Evolutionary conservation across 108 stramenopile species (phyloP).

Genomic region (Cylindrotheca fusiformis): DNA sequence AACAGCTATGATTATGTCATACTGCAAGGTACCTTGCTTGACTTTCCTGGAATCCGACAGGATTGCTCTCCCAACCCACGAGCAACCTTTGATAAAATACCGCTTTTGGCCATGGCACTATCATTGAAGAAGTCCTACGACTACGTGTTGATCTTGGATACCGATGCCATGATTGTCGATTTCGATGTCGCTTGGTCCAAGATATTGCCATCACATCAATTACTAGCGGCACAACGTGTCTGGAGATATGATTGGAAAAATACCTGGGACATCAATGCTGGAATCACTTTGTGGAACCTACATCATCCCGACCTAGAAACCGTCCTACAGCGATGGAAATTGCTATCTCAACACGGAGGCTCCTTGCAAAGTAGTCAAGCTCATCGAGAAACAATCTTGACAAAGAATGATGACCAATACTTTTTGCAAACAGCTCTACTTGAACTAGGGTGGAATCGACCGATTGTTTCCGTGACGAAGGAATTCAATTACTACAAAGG

Average conservation of each 20-base stretch:
- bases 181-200: conserved; percentile 4
- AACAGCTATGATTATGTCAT: conserved; percentile 28
- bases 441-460: background rate
- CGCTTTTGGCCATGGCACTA: conserved; percentile 16
- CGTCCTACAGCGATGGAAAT: conserved; percentile 20
- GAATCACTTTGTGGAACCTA: conserved; percentile 35
- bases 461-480: conserved; percentile 5
- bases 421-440: conserved; percentile 22
- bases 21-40: conserved; percentile 25
- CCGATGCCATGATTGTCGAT: conserved; percentile 41
- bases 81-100: conserved; percentile 38
- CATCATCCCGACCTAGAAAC: conserved; percentile 10
- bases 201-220: background rate
- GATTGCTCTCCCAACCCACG: conserved; percentile 4
- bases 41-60: conserved; percentile 15
- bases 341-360: background rate
- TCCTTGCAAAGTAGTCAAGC: background rate
- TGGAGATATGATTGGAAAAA: conserved; percentile 13
- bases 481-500: conserved; percentile 31
- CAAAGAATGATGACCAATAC: conserved; percentile 39
- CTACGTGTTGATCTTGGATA: conserved; percentile 33
- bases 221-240: conserved; percentile 30
- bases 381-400: conserved; percentile 5
- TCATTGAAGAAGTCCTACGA: conserved; percentile 9
- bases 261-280: conserved; percentile 41